Percentiles rank a stretch among this genome's conserved stretches.
These are phyloP conservation scores for Nothophaeocryptopus gaeumannii DNA, from an alignment of 2,329 filamentous ascomycete genomes.

Conservation along the genomic window DNA sequence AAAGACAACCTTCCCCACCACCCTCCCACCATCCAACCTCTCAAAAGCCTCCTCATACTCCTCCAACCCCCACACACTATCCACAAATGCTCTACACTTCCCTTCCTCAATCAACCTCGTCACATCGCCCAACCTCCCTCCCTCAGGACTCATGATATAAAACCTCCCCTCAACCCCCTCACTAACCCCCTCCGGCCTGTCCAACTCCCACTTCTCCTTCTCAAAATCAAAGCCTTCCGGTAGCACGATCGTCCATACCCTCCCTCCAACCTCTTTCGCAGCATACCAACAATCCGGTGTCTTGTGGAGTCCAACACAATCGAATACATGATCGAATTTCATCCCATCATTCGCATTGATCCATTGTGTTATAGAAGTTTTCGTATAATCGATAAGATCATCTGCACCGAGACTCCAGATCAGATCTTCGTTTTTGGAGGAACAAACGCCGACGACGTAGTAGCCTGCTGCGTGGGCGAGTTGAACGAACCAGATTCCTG, in stretches of 20 bases:
- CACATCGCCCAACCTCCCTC: constrained; percentile 1
- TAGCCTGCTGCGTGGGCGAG: constrained; percentile 61
- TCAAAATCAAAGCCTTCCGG: background rate
- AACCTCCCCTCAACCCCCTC: constrained; percentile 1
- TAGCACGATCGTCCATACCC: constrained; percentile 4
- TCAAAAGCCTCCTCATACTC: constrained; percentile 2
- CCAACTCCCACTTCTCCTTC: background rate
- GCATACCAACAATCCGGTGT: background rate
- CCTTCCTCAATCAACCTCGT: constrained; percentile 1
- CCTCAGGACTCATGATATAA: background rate
- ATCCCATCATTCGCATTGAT: constrained; percentile 41
- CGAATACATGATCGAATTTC: constrained; percentile 6
- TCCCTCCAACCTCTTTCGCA: background rate
- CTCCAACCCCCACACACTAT: constrained; percentile 3
- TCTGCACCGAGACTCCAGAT: constrained; percentile 61
- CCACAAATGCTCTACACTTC: background rate
- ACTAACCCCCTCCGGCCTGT: background rate
- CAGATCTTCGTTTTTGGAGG: constrained; percentile 55
- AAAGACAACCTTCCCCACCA: constrained; percentile 1
- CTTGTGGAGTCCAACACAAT: constrained; percentile 1
- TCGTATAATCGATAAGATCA: constrained; percentile 61
- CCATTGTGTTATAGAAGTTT: constrained; percentile 45
- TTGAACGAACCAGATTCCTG: constrained; percentile 60
- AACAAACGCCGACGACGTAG: constrained; percentile 59
- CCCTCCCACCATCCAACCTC: background rate